A percentile compares a stretch with the other conserved stretches of the same genome.
phyloP scores from a whole-genome alignment of 1,139 yeast genomes.

The Taphrina wiesneri region DNA sequence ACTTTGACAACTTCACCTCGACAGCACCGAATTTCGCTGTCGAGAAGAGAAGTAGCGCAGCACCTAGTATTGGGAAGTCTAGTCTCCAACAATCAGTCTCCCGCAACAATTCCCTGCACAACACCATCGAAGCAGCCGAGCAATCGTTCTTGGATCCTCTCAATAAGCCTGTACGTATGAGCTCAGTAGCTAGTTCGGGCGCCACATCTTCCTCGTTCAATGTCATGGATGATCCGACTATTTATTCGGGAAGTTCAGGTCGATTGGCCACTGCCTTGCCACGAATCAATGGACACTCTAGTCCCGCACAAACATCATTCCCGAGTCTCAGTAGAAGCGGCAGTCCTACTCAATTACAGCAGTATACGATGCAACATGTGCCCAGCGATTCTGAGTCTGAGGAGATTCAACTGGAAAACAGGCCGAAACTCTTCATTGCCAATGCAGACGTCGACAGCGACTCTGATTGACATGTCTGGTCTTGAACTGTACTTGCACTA shows the following conservation, averaged over 20 bases:
- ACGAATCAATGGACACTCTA: not conserved
- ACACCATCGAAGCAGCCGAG: slow-evolving; percentile 14
- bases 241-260: not conserved
- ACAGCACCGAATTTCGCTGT: not conserved
- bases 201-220: not conserved
- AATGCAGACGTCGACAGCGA: slow-evolving; percentile 28
- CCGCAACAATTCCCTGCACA: slow-evolving; percentile 25
- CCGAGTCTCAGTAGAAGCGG: slow-evolving; percentile 14
- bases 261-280: not conserved
- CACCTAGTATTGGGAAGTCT: slow-evolving; percentile 28
- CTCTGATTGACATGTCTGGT: slow-evolving; percentile 4
- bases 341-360: slow-evolving; percentile 31
- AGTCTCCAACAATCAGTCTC: slow-evolving; percentile 7
- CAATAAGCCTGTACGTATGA: slow-evolving; percentile 1
- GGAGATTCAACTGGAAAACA: not conserved
- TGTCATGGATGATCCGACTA: not conserved
- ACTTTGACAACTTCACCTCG: slow-evolving; percentile 21
- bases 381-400: slow-evolving; percentile 20
- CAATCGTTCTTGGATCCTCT: not conserved
- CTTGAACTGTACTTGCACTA: not conserved
- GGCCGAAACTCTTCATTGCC: slow-evolving; percentile 26
- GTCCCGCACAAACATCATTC: not conserved
- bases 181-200: slow-evolving; percentile 12
- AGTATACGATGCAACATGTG: slow-evolving; percentile 22
- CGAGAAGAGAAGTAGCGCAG: slow-evolving; percentile 2